Conservation (phyloP, 2,329 filamentous ascomycete genomes). For the Grosmannia huntii region DNA sequence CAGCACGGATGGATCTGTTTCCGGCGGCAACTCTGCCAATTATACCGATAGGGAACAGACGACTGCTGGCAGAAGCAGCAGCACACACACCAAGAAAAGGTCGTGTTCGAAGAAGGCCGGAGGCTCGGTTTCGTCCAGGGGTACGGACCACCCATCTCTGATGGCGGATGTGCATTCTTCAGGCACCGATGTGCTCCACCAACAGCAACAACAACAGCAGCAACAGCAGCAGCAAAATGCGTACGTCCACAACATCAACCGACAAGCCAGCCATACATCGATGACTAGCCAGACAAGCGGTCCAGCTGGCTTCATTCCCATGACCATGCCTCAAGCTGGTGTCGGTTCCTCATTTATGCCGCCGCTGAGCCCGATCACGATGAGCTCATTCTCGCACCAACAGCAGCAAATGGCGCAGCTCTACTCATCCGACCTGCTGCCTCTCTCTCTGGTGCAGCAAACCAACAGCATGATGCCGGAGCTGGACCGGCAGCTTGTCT, state of each 20-base stretch:
- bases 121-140: slow-evolving; percentile 16
- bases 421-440: slow-evolving; percentile 40
- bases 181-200: slow-evolving; percentile 12
- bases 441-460: slow-evolving; percentile 36
- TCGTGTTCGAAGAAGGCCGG: slow-evolving; percentile 24
- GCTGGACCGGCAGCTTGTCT: slow-evolving; percentile 64
- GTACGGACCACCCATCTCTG: slow-evolving; percentile 22
- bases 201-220: slow-evolving; percentile 15
- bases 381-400: slow-evolving; percentile 21
- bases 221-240: slow-evolving; percentile 18
- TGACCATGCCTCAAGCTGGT: slow-evolving; percentile 32
- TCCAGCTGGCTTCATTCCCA: slow-evolving; percentile 26
- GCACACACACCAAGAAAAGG: slow-evolving; percentile 24
- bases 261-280: slow-evolving; percentile 29
- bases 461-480: slow-evolving; percentile 45
- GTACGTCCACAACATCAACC: slow-evolving; percentile 22
- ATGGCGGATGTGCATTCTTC: slow-evolving; percentile 22
- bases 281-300: slow-evolving; percentile 28
- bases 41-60: too few species aligned
- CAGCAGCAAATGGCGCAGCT: slow-evolving; percentile 19
- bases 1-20: slow-evolving; percentile 25
- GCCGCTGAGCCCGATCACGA: slow-evolving; percentile 37
- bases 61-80: slow-evolving; percentile 10
- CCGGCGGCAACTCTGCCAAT: background rate
- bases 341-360: slow-evolving; percentile 32